Evolutionary conservation across 768 basidiomycete species (phyloP), one percentile per base, ranked within the genome.

Genomic region (Phlebiopsis flavidoalba): DNA sequence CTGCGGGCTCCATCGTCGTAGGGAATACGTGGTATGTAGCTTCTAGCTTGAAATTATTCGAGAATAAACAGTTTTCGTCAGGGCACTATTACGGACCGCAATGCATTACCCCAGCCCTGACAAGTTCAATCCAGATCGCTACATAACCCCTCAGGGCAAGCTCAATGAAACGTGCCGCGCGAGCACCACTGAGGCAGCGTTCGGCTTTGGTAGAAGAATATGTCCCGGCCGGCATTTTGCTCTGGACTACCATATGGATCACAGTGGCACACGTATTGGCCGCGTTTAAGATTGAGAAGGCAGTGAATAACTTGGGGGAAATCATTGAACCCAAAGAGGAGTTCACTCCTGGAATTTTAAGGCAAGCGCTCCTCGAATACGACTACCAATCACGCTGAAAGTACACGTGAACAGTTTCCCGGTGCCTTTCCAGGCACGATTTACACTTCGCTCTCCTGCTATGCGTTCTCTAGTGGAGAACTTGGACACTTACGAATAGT

Each of bases 201-300:
- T 65, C 47, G 64, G 64, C 10, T 63, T 52, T 40, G 64, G 64
- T 1, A 15, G 64, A 1, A 17, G 50, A 10, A 51, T 51, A 10
- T 51, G 50, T n/a, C 11, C 24, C 50, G 50, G 50, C 22, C 50
- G 50, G 1, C 50, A 51, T n/a, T 51, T 51, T 22, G 50, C 24
- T 12, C 22, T 26, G 11, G 50, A 51, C n/a, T n/a, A n/a, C 33
- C 22, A 22, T 51, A 22, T 51, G 21, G 22, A 24, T 51, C 5
- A 22, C 50, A 5, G 14, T 51, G 6, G 21, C 50, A 15, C 21
- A 51, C 24, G 11, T 51, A 1, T 31, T 26, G 5, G 24, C 50
- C 5, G 50, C 33, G 1, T 26, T 51, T 22, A 10, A 15, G 22
- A 26, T 51, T 31, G 50, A 51, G 50, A 10, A n/a, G 8, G 50